Base-by-base conservation (phyloP, 305 asterid genomes). In the Fraxinus angustifolia region DNA sequence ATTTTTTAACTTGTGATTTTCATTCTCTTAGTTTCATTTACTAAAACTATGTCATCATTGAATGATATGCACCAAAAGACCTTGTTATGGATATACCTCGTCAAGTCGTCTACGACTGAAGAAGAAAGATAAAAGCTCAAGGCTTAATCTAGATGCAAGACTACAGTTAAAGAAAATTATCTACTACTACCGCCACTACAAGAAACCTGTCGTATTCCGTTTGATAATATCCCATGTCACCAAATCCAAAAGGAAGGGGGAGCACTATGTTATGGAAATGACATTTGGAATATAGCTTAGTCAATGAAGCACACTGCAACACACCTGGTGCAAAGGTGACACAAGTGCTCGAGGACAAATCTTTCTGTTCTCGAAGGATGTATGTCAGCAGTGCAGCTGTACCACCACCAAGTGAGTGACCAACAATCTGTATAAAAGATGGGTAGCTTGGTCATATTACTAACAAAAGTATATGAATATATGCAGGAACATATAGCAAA, bases 341-440 rank as follows among this genome's bases (percentile, higher is more conserved):
- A 53, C 93, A 93, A 23, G 94, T 90, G 82, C 89, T 84, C 42
- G 93, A 86, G n/a, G 94, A 88, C 65, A 94, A 90, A 79, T 91
- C 97, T 83, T 90, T 87, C 85, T 89, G 97, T 80, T 94, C 98
- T 81, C 98, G 90, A 73, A 94, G 95, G 78, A 94, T 93, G 84
- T 94, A 94, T 7, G 98, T 93, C 30, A 94, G 91, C 80, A 94
- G 87, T 42, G 98, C 98, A 65, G 98, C 97, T 23, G 98, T 94
- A 83, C 97, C 98, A 67, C 98, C 98, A 81, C 98, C 98, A 81
- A 94, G 97, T 80, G 98, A 94, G 86, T 94, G 98, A 33, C 98
- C 98, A 74, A 94, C 94, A 77, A 94, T 85, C 98, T 94, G 90
- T 82, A 89, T 79, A 48, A 80, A 75, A 81, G 75, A 79, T 19